Base-by-base conservation (phyloP, 2,329 filamentous ascomycete genomes). In the Ophiostoma ips region DNA sequence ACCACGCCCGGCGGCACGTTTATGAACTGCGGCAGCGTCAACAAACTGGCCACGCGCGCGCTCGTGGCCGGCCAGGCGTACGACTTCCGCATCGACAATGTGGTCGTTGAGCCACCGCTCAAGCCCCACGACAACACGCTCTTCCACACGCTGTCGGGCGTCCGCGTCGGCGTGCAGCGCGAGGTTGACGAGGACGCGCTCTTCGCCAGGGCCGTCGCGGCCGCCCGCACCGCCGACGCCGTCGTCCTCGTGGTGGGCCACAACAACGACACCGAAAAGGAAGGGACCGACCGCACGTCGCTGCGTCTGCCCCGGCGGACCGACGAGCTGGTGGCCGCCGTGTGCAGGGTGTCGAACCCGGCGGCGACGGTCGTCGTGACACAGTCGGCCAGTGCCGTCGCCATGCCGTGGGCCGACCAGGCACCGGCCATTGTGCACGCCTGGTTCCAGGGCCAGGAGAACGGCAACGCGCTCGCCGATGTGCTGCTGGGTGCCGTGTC, bases 361-460 rank as follows among this genome's bases (percentile, higher is more conserved):
- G 65, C 72, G 3, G 73, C 73, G 35, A 44, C 37, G 1, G 43
- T 49, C 11, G 50, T 54, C 12, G 81, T 89, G 2, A 79, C 86
- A 60, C 85, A 89, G 58, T 86, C 83, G 0, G 86, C 85, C 34
- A 87, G 84, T 0, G 84, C 85, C 0, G 75, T 85, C 21, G 71
- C 75, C 50, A 82, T 87, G 80, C 81, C 83, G 1, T 54, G 50
- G 52, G 47, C n/a, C 6, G 47, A 40, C 6, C 30, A 13, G 10
- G 50, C 45, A 2, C 47, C 47, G 8, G 76, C 79, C 2, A 68
- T 89, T 2, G 61, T 88, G 1, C 83, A 90, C 59, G 84, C 84
- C 8, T 92, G 85, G 84, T 92, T 88, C 59, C 84, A 85, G 53
- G 86, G 87, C n/a, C 87, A 92, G 59, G 86, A 92, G 67, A 83